A percentile compares a stretch with the other conserved stretches of the same genome.
Evolutionary conservation across 192 early-diverging fungal genomes (phyloP).

Genomic region (Podila minutissima): DNA sequence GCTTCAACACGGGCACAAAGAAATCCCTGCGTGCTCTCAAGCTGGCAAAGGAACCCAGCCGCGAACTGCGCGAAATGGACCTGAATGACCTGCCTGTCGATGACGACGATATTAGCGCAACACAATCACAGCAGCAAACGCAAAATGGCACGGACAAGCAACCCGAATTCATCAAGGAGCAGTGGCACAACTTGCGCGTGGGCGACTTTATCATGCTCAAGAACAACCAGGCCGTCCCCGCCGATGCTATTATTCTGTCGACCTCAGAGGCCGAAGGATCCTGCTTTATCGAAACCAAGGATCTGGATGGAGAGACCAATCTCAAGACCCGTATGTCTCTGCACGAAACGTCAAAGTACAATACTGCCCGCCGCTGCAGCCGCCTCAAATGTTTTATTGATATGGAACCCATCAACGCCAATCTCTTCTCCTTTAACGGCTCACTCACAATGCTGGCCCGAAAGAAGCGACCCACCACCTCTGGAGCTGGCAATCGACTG

Average conservation of each 20-base stretch:
- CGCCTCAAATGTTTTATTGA: slow-evolving; percentile 72
- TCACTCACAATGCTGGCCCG: slow-evolving; percentile 62
- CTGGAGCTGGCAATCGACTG: slow-evolving; percentile 13
- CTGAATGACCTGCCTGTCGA: slow-evolving; percentile 5
- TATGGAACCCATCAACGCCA: slow-evolving; percentile 79
- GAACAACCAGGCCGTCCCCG: slow-evolving; percentile 86
- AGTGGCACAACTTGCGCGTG: slow-evolving; percentile 78
- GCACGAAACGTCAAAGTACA: slow-evolving; percentile 70
- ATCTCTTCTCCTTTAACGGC: slow-evolving; percentile 82
- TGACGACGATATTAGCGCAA: background rate
- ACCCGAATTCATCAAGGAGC: slow-evolving; percentile 59
- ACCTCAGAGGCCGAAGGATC: slow-evolving; percentile 79
- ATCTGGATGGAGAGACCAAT: slow-evolving; percentile 98
- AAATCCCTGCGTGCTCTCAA: slow-evolving; percentile 10
- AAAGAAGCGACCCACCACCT: slow-evolving; percentile 1
- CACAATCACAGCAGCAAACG: slow-evolving; percentile 1
- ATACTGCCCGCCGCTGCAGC: slow-evolving; percentile 80
- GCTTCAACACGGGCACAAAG: slow-evolving; percentile 3
- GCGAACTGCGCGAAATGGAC: slow-evolving; percentile 13
- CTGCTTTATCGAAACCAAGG: slow-evolving; percentile 94
- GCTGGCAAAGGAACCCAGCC: slow-evolving; percentile 10
- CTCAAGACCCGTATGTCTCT: slow-evolving; percentile 84
- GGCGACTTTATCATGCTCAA: slow-evolving; percentile 89
- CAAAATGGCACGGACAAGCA: slow-evolving; percentile 5
- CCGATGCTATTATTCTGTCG: slow-evolving; percentile 84